Conservation (phyloP, 371 early-diverging fungal species). For the Rhizopus arrhizus region DNA sequence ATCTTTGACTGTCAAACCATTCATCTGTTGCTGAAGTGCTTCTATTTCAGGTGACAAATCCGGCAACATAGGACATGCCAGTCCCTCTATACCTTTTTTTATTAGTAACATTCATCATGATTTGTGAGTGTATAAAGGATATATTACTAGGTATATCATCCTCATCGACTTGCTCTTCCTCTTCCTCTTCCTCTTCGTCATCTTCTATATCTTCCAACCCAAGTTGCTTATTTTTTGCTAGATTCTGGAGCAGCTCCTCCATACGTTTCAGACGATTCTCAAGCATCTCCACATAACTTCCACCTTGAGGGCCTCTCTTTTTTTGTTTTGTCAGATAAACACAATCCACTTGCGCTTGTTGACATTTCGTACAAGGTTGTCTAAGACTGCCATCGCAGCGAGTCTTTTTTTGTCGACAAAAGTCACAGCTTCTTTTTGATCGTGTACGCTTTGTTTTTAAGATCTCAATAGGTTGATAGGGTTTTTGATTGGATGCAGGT, state of each 20-base stretch:
- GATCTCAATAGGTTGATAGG: conserved; percentile 1
- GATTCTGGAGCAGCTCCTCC: conserved; percentile 32
- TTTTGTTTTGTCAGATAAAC: conserved; percentile 39
- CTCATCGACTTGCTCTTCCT: not conserved
- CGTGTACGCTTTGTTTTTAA: conserved; percentile 19
- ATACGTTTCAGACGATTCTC: conserved; percentile 40
- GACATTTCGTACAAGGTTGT: conserved; percentile 42
- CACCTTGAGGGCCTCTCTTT: conserved; percentile 35
- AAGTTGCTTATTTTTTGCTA: conserved; percentile 5
- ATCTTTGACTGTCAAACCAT: conserved; percentile 32
- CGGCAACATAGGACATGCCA: not conserved
- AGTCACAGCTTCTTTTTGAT: conserved; percentile 33
- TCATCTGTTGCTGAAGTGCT: conserved; percentile 22
- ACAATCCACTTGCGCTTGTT: conserved; percentile 26
- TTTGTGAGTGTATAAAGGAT: not conserved
- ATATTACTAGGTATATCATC: not conserved
- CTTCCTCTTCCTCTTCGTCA: not conserved
- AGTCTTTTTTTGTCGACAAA: conserved; percentile 32
- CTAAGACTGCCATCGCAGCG: conserved; percentile 32
- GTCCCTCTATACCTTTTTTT: too few relatives aligned
- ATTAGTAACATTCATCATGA: too few relatives aligned
- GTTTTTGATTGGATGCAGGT: conserved; percentile 4
- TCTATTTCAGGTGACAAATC: not conserved
- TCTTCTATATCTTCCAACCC: not conserved
- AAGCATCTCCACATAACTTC: conserved; percentile 38